Evolutionary conservation across 495 filamentous ascomycete genomes (phyloP), one percentile per base, ranked within the genome.

Genomic region (Sabuloglossum arenarium): DNA sequence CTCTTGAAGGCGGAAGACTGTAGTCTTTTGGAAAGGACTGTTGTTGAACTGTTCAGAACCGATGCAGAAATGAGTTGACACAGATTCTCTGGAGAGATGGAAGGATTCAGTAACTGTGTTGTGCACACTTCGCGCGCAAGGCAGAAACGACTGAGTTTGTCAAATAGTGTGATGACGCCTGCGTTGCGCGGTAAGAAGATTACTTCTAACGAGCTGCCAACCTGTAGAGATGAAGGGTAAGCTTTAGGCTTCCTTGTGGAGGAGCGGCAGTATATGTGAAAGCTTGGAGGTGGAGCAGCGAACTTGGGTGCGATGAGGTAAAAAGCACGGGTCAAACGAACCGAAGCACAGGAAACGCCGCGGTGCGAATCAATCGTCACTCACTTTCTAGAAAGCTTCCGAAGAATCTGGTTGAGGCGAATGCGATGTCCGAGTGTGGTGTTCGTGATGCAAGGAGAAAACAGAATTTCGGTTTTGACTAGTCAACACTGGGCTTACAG

Each of bases 271-370:
- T 24, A 16, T 3, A 10, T 9, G 25, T 23, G 14, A 51, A 29
- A 51, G 47, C 24, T 29, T 21, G 47, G 28, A 24, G 34, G 45
- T 6, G 47, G 47, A 51, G 47, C 25, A 6, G 1, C 24, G 47
- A 29, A n/a, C 24, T 51, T 51, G 47, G 28, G 47, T 27, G 28
- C 47, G 47, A 51, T 51, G 47, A 51, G 47, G 47, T 51, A 29
- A 51, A 27, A 47, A 19, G 28, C 47, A 51, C 24, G 11, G 25
- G 28, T 29, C 24, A 51, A 51, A 51, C 47, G 47, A 51, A 30
- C 47, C 47, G 47, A 51, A 51, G 47, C 23, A 51, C 47, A 11
- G 28, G 47, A 27, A 43, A 51, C 12, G 21, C 24, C 23, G 9
- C 47, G 23, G 24, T 27, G 24, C 23, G 28, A 51, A 51, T 51